These are phyloP conservation scores for Clitopilus hobsonii DNA, from an alignment of 768 basidiomycete species.

Conservation along the genomic window DNA sequence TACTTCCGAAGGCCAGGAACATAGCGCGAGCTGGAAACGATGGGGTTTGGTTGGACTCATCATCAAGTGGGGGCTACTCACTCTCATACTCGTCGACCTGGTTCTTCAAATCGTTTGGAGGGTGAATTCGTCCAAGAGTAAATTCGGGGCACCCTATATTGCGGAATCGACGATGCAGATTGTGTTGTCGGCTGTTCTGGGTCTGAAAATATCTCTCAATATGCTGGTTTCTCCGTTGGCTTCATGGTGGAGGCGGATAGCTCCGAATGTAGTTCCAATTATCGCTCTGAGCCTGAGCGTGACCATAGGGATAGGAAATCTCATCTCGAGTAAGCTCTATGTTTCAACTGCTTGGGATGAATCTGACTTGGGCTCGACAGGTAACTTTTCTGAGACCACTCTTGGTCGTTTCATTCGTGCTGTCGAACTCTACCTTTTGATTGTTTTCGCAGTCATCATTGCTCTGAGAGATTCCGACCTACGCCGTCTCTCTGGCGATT, in stretches of 20 bases:
- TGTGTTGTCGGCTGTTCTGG: conserved; percentile 50
- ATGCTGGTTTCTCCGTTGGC: conserved; percentile 37
- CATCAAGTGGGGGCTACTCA: conserved; percentile 48
- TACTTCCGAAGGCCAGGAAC: conserved; percentile 17
- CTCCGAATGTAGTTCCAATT: conserved; percentile 45
- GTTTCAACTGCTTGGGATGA: background rate
- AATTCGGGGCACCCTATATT: conserved; percentile 46
- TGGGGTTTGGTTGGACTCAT: conserved; percentile 55
- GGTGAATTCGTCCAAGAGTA: conserved; percentile 32
- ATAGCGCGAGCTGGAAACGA: conserved; percentile 62
- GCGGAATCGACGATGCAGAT: conserved; percentile 56
- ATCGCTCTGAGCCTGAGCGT: conserved; percentile 47
- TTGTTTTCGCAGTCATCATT: conserved; percentile 51
- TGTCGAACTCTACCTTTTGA: conserved; percentile 55
- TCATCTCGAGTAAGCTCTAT: conserved; percentile 48
- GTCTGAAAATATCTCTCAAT: conserved; percentile 61
- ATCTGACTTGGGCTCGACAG: conserved; percentile 25
- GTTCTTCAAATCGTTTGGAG: conserved; percentile 66
- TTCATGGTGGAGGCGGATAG: conserved; percentile 38
- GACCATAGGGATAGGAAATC: conserved; percentile 50
- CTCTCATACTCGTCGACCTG: conserved; percentile 39
- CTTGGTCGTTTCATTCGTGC: conserved; percentile 67
- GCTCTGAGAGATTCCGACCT: conserved; percentile 23
- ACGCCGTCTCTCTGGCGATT: background rate
- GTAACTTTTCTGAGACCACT: conserved; percentile 63